A percentile compares a stretch with the other conserved stretches of the same genome.
Conservation (phyloP, 441 rosid genomes). For the Aquilaria agallochum region DNA sequence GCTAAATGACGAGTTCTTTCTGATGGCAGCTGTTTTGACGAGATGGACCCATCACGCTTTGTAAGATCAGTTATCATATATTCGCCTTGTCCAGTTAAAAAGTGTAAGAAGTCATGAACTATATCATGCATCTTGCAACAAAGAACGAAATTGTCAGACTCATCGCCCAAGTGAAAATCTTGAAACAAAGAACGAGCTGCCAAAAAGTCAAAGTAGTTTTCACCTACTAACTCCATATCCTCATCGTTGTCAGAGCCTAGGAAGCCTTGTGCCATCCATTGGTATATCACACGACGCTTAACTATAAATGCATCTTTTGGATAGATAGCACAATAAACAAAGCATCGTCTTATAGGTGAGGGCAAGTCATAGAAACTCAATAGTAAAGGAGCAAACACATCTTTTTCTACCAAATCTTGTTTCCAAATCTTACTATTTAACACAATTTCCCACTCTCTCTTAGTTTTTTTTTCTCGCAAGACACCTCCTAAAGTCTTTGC, state of each 20-base stretch:
- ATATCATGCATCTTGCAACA: slow-evolving; percentile 8
- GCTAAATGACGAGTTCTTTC: too few species aligned
- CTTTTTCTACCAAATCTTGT: background rate
- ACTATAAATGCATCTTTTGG: slow-evolving; percentile 1
- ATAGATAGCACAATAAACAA: slow-evolving; percentile 13
- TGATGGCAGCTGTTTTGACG: too few species aligned
- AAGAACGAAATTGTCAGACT: background rate
- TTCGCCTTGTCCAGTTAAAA: too few species aligned
- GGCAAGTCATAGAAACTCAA: background rate
- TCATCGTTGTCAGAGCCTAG: background rate
- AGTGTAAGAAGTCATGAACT: slow-evolving; percentile 1
- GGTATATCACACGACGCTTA: background rate
- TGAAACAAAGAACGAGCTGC: slow-evolving; percentile 7
- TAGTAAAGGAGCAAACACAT: background rate
- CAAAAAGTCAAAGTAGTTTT: slow-evolving; percentile 4
- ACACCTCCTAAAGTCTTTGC: slow-evolving; percentile 11
- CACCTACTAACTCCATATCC: slow-evolving; percentile 13
- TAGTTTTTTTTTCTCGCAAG: slow-evolving; percentile 1
- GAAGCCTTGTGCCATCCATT: slow-evolving; percentile 18
- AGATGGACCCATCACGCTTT: too few species aligned
- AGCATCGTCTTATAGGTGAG: slow-evolving; percentile 1
- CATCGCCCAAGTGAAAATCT: background rate
- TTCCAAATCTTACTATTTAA: background rate
- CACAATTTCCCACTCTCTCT: background rate
- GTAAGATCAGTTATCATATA: too few species aligned